Evolutionary conservation across 1,284 basidiomycete species (phyloP).

Genomic region (Trichosporon inkin): DNA sequence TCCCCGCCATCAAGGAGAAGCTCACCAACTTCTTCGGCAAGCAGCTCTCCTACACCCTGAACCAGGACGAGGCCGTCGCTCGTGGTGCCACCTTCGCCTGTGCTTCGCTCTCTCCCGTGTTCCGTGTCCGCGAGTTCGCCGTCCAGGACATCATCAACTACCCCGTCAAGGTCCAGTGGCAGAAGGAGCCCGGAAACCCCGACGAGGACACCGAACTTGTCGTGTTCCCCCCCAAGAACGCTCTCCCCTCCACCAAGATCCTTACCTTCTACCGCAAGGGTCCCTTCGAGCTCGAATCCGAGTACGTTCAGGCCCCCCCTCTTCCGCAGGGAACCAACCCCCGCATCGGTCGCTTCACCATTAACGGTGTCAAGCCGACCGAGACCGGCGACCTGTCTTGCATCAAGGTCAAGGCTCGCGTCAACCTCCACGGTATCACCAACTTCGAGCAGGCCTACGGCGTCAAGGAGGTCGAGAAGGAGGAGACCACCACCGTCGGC

Average conservation of each 20-base stretch:
- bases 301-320: conserved; percentile 64
- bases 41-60: conserved; percentile 76
- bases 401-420: conserved; percentile 81
- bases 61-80: conserved; percentile 91
- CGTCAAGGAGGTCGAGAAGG: conserved; percentile 66
- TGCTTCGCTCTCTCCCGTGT: conserved; percentile 88
- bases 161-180: conserved; percentile 84
- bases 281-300: conserved; percentile 77
- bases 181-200: conserved; percentile 63
- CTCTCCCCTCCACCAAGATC: conserved; percentile 84
- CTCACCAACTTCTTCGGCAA: conserved; percentile 67
- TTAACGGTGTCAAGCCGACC: conserved; percentile 67
- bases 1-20: conserved; percentile 64
- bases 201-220: conserved; percentile 84
- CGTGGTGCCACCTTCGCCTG: conserved; percentile 91
- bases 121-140: conserved; percentile 89
- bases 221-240: conserved; percentile 78
- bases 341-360: conserved; percentile 72
- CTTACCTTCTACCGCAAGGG: conserved; percentile 88
- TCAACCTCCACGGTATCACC: conserved; percentile 78
- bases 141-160: conserved; percentile 77
- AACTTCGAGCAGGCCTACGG: conserved; percentile 79
- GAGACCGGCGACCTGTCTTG: conserved; percentile 66
- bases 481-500: conserved; percentile 58
- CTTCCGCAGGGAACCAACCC: conserved; percentile 77